Conservation (phyloP, 495 filamentous ascomycete genomes). For the Umbilicaria muhlenbergii region DNA sequence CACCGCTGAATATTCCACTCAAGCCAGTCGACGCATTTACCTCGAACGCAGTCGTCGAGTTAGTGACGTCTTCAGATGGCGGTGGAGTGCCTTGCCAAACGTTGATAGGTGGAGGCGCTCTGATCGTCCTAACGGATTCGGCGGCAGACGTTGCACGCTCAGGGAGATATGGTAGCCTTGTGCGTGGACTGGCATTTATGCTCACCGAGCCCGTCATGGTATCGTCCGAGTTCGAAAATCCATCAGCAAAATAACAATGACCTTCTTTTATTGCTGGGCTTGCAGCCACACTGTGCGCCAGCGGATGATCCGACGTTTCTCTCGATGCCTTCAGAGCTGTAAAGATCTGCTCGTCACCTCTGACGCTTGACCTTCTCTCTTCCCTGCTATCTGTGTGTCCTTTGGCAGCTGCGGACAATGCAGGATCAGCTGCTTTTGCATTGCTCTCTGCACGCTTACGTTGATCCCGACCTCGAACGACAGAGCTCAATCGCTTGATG, state of each 20-base stretch:
- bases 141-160: conserved; percentile 45
- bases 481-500: conserved; percentile 30
- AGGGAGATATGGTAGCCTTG: conserved; percentile 26
- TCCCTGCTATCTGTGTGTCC: conserved; percentile 18
- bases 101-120: conserved; percentile 26
- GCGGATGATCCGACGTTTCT: conserved; percentile 49
- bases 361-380: conserved; percentile 50
- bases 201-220: conserved; percentile 16
- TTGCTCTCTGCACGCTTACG: conserved; percentile 13
- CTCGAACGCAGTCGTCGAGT: conserved; percentile 30
- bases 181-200: conserved; percentile 16
- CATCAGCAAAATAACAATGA: conserved; percentile 28
- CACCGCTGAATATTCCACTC: conserved; percentile 41
- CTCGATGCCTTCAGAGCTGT: conserved; percentile 30
- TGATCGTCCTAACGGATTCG: conserved; percentile 45
- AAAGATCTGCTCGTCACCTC: conserved; percentile 53
- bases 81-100: conserved; percentile 13
- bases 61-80: conserved; percentile 16
- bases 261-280: conserved; percentile 42
- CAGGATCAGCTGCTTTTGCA: conserved; percentile 6
- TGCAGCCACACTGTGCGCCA: conserved; percentile 68
- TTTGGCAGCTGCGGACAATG: conserved; percentile 12
- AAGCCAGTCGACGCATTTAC: conserved; percentile 31
- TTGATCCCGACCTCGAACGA: conserved; percentile 16
- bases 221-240: conserved; percentile 21